Conservation (phyloP, 73 alveolate genomes). For the Paraurostyla sp. region DNA sequence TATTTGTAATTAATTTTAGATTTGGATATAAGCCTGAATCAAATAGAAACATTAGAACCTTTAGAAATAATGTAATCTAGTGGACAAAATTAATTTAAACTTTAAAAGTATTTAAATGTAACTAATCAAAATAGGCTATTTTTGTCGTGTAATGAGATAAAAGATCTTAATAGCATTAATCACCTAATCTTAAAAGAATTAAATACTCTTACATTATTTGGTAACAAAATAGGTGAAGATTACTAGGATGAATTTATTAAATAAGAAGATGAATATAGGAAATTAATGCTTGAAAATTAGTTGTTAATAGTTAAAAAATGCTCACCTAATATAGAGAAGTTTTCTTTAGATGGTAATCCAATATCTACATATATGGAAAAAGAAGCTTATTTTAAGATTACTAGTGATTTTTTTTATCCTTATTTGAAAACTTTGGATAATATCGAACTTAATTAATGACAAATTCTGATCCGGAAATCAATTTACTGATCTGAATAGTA, state of each 20-base stretch:
- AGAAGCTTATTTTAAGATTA: no score
- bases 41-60: not conserved
- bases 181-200: not conserved
- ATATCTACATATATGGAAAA: not conserved
- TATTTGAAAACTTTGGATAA: no score
- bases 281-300: not conserved
- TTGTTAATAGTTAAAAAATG: not conserved
- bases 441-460: no score
- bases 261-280: not conserved
- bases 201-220: not conserved
- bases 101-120: not conserved
- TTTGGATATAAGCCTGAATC: not conserved
- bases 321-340: not conserved
- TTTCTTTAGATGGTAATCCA: slow-evolving; percentile 4
- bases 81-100: not conserved
- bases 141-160: not conserved
- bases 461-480: no score
- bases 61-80: not conserved
- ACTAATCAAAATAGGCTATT: not conserved
- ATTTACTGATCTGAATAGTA: no score
- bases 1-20: not conserved
- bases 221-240: not conserved
- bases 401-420: no score
- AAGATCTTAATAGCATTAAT: not conserved
- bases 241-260: not conserved